Evolutionary conservation across 306 rosid genomes (phyloP).

Genomic region (Coriaria nepalensis): DNA sequence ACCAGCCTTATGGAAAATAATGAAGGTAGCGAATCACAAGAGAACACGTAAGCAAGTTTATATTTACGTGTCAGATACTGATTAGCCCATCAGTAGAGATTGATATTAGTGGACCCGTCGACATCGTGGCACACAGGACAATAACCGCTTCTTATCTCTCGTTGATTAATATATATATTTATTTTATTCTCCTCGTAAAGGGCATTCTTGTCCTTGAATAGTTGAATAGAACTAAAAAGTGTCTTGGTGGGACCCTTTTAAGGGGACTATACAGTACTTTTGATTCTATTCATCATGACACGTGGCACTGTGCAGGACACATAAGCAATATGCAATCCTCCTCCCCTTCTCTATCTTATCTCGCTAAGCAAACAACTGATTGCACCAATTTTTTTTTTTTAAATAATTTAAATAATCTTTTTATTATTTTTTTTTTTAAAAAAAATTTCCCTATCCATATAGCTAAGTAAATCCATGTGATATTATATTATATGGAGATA

Average conservation of each 20-base stretch:
- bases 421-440: too few relatives aligned
- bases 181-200: too few relatives aligned
- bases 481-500: too few relatives aligned
- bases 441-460: too few relatives aligned
- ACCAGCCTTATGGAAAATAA: too few relatives aligned
- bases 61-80: too few relatives aligned
- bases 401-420: too few relatives aligned
- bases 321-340: slow-evolving; percentile 6
- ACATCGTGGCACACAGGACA: slow-evolving; percentile 5
- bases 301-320: slow-evolving; percentile 12
- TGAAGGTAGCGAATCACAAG: not conserved
- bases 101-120: not conserved
- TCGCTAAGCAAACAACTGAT: not conserved
- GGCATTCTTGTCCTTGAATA: not conserved
- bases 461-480: too few relatives aligned
- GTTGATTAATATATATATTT: too few relatives aligned
- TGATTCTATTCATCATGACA: not conserved
- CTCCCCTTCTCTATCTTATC: slow-evolving; percentile 11
- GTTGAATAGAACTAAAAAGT: not conserved
- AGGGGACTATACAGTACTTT: slow-evolving; percentile 2
- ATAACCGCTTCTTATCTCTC: not conserved
- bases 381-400: too few relatives aligned
- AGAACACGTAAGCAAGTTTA: not conserved
- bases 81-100: too few relatives aligned
- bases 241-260: slow-evolving; percentile 11